Evolutionary conservation across 2,329 filamentous ascomycete genomes (phyloP), one percentile per base, ranked within the genome.

Genomic region (Juglanconis oblonga): DNA sequence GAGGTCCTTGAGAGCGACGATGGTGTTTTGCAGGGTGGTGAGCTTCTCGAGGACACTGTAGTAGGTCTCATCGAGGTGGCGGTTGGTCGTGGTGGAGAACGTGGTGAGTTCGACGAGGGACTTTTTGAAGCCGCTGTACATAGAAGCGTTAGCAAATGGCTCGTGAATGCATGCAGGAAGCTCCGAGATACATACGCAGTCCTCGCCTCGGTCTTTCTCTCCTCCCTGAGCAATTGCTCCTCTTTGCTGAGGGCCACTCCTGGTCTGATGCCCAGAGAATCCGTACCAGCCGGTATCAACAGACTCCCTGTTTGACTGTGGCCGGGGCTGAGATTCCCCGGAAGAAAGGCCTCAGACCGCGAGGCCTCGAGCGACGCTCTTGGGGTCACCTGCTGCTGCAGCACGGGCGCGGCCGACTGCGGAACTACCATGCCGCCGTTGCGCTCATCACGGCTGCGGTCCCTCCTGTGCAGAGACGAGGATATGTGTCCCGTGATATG

Each of bases 21-120:
- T 82, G 1, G 86, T 91, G 65, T 78, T 81, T 57, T 88, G 87
- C 42, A 93, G 76, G 1, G 80, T 72, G 53, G 81, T 81, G 52
- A 89, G 80, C 68, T 88, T 90, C 69, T 91, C 87, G 35, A 92
- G 78, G 9, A 92, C 82, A 0, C 85, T 83, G 64, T 90, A 89
- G 74, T 92, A 93, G 3, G 87, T 87, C 61, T 89, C 84, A 70
- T 93, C 89, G 47, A 94, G 82, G 38, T 82, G 82, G 62, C 82
- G 80, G 14, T 87, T 90, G 31, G 87, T 85, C 29, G 79, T 74
- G 58, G 85, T 80, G 29, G 88, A 88, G 70, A 87, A 81, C 36
- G 80, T 75, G 66, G 81, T 81, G 10, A 92, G 77, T 52, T 81
- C 77, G 31, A 72, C 69, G 0, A 87, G 74, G 4, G 82, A 80